Conservation (phyloP, 2,329 filamentous ascomycete species). For the Ilyonectria sp. region DNA sequence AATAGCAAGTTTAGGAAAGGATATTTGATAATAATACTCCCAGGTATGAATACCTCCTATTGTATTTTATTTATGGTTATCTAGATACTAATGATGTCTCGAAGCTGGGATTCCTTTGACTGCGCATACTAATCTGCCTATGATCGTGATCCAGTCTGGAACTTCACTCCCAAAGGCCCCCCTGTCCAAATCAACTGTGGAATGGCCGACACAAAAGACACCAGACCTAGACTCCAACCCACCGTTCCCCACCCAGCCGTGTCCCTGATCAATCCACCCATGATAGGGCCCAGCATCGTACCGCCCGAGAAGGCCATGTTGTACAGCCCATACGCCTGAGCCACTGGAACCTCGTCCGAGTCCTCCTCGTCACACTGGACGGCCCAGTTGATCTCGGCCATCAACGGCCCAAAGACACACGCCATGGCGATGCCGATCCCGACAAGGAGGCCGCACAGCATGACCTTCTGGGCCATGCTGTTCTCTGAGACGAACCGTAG, state of each 20-base stretch:
- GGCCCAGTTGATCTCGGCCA: conserved; percentile 56
- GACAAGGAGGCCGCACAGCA: conserved; percentile 52
- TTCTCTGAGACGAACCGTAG: conserved; percentile 52
- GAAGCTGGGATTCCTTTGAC: too few species aligned
- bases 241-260: conserved; percentile 52
- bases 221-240: conserved; percentile 50
- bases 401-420: conserved; percentile 53
- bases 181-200: conserved; percentile 50
- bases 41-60: too few species aligned
- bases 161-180: conserved; percentile 41
- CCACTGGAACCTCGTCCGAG: conserved; percentile 48
- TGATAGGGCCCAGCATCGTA: conserved; percentile 51
- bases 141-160: conserved; percentile 44
- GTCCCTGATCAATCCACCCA: conserved; percentile 54
- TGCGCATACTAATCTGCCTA: not conserved
- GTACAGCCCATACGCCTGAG: conserved; percentile 54
- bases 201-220: conserved; percentile 49
- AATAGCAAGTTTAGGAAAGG: too few species aligned
- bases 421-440: conserved; percentile 50
- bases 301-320: conserved; percentile 55
- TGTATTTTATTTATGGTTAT: not conserved
- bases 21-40: too few species aligned
- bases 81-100: too few species aligned
- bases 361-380: conserved; percentile 43
- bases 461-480: conserved; percentile 48